Evolutionary conservation across 2,329 filamentous ascomycete species (phyloP), one percentile per base, ranked within the genome.

Genomic region (Botryotinia narcissicola): DNA sequence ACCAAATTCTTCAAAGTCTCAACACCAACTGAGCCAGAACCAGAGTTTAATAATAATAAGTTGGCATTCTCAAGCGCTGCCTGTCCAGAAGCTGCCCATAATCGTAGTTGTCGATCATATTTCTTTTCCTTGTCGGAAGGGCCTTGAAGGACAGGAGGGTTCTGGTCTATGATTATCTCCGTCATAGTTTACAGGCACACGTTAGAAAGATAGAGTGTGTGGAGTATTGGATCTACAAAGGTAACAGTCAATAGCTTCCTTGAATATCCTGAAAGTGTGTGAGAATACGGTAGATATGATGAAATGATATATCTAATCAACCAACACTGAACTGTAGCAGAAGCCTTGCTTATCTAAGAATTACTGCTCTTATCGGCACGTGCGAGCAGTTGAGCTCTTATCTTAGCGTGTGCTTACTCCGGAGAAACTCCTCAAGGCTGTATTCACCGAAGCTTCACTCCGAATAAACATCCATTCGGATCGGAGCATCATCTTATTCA

Each of bases 1-100:
- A 99, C 93, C n/a, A 99, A 89, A 81, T 99, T 99, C 86, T 99
- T 99, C 75, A 99, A 87, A 0, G 95, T 91, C 83, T 99, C 96
- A 20, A 97, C 88, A 22, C 95, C 96, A 48, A 94, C 93, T 3
- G 94, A 93, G 16, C 95, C 95, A n/a, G 92, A 84, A 2, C 94
- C 92, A 0, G 92, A 93, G 83, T 97, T 98, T 75, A 99, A 85
- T 8, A 99, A 87, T 20, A 98, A 88, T n/a, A 99, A 91, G 78
- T 97, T 93, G 35, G 96, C 93, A 73, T 94, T 90, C 82, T 99
- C 97, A 3, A 99, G 87, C 25, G 95, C 95, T 77, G 92, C 88
- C 82, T 99, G 96, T 29, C 96, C 96, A 69, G 90, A 93, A 60
- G 95, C 94, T 75, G 95, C 97, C 96, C 96, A 99, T 22, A 99